Percentiles rank a stretch among this genome's conserved stretches.
phyloP scores from a whole-genome alignment of 2,329 filamentous ascomycete species.

The Verticillium dahliae region DNA sequence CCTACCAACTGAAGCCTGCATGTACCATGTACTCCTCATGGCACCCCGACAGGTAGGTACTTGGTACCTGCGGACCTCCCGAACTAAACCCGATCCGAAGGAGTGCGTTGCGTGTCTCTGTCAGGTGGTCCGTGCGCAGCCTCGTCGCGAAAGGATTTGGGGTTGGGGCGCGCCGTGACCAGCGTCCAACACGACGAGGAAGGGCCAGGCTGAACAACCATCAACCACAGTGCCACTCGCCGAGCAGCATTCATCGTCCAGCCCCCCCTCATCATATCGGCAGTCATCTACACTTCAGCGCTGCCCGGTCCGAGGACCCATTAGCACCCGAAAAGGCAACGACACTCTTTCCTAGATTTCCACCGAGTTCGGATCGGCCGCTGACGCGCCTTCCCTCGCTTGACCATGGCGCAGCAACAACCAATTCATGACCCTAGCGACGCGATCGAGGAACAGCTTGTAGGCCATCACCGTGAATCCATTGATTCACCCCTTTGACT shows the following conservation, averaged over 20 bases:
- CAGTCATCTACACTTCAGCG: neutral
- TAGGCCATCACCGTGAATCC: conserved; percentile 1
- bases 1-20: too few species aligned
- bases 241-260: conserved; percentile 1
- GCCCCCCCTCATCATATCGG: neutral
- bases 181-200: neutral
- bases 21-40: too few species aligned
- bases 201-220: neutral
- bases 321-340: neutral
- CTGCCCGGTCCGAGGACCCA: neutral
- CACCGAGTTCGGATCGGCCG: neutral
- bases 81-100: conserved; percentile 2
- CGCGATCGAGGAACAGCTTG: conserved; percentile 11
- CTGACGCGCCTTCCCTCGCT: conserved; percentile 1
- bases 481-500: conserved; percentile 3
- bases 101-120: conserved; percentile 2
- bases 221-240: conserved; percentile 1
- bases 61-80: too few species aligned
- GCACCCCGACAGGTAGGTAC: too few species aligned
- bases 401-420: conserved; percentile 9
- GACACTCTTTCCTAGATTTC: neutral
- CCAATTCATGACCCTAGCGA: conserved; percentile 9
- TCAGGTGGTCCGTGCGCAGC: conserved; percentile 4
- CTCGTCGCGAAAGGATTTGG: conserved; percentile 12
- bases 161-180: conserved; percentile 4